Percentiles rank a stretch among this genome's conserved stretches.
These are phyloP conservation scores for Barnettozyma wickerhamii DNA, from an alignment of 805 yeast genomes.

Conservation along the genomic window DNA sequence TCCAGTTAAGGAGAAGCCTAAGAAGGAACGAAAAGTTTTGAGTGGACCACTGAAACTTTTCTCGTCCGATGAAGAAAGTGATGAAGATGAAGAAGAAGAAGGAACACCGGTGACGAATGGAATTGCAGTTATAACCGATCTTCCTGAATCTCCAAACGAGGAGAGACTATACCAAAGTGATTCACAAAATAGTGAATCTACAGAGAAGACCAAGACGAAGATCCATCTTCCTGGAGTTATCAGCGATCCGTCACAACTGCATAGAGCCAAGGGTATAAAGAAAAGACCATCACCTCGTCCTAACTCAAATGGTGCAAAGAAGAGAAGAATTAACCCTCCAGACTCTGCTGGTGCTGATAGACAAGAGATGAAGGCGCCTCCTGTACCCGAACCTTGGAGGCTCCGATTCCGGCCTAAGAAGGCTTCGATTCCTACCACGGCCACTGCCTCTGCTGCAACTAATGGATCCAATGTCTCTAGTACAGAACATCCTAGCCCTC, in stretches of 20 bases:
- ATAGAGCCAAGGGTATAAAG: background rate
- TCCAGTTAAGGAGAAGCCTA: background rate
- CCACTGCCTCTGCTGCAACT: too few relatives aligned
- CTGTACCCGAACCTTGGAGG: too few relatives aligned
- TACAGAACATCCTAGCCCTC: too few relatives aligned
- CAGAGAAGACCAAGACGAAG: background rate
- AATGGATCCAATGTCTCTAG: too few relatives aligned
- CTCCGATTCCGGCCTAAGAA: too few relatives aligned
- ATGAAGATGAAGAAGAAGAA: background rate
- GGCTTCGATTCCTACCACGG: too few relatives aligned
- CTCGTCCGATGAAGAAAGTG: background rate
- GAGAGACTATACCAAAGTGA: background rate
- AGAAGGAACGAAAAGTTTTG: background rate
- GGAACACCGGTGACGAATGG: background rate
- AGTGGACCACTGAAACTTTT: background rate
- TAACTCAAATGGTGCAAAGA: background rate
- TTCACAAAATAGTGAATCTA: background rate
- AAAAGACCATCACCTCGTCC: background rate
- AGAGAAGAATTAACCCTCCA: too few relatives aligned
- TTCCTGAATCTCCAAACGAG: background rate
- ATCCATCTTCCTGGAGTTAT: conserved; percentile 1
- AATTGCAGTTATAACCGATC: background rate
- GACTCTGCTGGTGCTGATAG: too few relatives aligned
- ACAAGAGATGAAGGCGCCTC: too few relatives aligned
- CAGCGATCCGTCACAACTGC: background rate